Conservation (phyloP, 495 filamentous ascomycete species). For the Aspergillus sparsus region DNA sequence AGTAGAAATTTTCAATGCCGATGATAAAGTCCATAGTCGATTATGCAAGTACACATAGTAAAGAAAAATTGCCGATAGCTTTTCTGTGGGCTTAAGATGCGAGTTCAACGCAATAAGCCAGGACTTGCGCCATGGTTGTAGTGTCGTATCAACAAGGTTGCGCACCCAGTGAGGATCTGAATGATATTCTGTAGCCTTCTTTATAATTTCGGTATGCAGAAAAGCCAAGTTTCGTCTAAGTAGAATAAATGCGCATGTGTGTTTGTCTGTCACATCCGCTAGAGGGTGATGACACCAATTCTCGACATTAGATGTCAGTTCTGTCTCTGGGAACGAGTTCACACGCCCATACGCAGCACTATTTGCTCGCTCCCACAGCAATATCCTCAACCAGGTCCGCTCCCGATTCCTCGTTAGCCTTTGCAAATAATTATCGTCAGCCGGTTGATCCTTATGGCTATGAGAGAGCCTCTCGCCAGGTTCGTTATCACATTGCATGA, state of each 20-base stretch:
- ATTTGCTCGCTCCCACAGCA: constrained; percentile 35
- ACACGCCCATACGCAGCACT: constrained; percentile 31
- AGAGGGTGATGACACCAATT: constrained; percentile 32
- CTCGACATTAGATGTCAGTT: constrained; percentile 24
- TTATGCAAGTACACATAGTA: constrained; percentile 31
- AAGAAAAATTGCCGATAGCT: constrained; percentile 26
- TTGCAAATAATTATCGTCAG: constrained; percentile 2
- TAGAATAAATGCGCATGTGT: constrained; percentile 32
- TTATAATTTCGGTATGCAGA: constrained; percentile 20
- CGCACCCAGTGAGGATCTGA: constrained; percentile 28
- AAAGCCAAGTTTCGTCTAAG: constrained; percentile 22
- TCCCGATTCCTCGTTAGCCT: constrained; percentile 29
- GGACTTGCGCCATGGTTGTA: constrained; percentile 24
- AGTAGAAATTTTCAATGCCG: constrained; percentile 23
- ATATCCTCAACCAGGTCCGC: constrained; percentile 32
- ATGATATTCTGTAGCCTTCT: constrained; percentile 8
- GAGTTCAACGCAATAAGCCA: constrained; percentile 22
- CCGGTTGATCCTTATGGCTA: neutral
- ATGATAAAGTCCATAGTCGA: constrained; percentile 33
- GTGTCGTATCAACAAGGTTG: constrained; percentile 22
- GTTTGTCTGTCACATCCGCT: constrained; percentile 29
- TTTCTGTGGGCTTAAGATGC: constrained; percentile 14
- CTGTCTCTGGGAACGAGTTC: constrained; percentile 29
- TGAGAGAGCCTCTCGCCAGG: neutral
- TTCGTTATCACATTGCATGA: no score